Evolutionary conservation across 2,329 filamentous ascomycete species (phyloP).

Genomic region (Scedosporium apiospermum): DNA sequence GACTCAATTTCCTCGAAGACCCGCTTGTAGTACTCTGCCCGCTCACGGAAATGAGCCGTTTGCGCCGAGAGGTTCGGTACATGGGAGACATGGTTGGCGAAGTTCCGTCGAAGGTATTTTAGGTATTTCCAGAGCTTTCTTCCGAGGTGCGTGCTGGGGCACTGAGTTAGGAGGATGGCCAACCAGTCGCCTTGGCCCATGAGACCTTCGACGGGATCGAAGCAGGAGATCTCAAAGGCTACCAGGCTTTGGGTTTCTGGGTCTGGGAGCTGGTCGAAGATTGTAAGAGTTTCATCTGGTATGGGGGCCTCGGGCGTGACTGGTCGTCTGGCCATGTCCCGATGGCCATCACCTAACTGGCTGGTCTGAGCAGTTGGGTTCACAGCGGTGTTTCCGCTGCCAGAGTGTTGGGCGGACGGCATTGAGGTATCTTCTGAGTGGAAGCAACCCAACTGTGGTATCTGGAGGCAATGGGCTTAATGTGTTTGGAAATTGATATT

Average conservation of each 20-base stretch:
- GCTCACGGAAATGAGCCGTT: neutral
- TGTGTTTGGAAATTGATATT: too few species aligned
- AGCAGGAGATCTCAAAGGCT: neutral
- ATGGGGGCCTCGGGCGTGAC: too few species aligned
- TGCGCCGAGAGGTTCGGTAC: neutral
- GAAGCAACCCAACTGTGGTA: too few species aligned
- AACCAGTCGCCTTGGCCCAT: slow-evolving; percentile 1
- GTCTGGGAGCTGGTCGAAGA: neutral
- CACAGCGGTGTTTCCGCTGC: too few species aligned
- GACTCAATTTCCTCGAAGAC: slow-evolving; percentile 1
- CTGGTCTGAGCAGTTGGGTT: too few species aligned
- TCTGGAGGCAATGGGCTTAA: too few species aligned
- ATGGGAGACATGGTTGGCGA: neutral
- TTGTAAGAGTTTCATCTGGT: neutral
- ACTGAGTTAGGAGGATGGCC: neutral
- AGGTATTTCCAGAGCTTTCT: slow-evolving; percentile 8
- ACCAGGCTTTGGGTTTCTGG: neutral
- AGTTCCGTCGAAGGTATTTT: slow-evolving; percentile 6
- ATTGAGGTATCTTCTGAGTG: too few species aligned
- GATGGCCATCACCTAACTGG: too few species aligned
- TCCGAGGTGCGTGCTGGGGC: neutral
- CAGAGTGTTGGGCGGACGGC: too few species aligned
- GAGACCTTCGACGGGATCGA: neutral
- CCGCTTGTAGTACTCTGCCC: neutral
- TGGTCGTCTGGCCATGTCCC: too few species aligned